phyloP scores from a whole-genome alignment of 306 rosid genomes.

The Hylodesmum podocarpum region DNA sequence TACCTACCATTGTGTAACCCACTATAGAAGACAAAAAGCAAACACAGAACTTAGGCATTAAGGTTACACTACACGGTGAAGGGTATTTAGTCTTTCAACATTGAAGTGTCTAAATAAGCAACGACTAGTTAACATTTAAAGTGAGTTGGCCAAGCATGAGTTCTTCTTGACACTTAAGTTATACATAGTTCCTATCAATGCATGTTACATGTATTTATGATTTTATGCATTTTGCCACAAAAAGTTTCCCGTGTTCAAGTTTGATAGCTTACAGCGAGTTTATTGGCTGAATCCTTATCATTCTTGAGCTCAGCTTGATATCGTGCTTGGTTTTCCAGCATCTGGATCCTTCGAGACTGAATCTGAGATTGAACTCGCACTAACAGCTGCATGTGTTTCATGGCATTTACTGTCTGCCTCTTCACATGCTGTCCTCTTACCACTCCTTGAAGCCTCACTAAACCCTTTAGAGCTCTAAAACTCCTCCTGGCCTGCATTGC shows the following conservation, averaged over 20 bases:
- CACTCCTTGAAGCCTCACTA: conserved; percentile 98
- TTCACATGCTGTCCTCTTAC: conserved; percentile 96
- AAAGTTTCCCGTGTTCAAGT: background rate
- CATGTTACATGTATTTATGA: background rate
- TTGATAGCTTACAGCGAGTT: conserved; percentile 63
- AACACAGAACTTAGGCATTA: background rate
- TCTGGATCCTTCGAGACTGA: conserved; percentile 90
- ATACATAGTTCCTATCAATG: background rate
- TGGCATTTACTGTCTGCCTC: conserved; percentile 91
- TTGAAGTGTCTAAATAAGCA: background rate
- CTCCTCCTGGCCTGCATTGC: conserved; percentile 81
- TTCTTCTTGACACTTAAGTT: conserved; percentile 1
- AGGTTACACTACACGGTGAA: background rate
- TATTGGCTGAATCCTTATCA: conserved; percentile 65
- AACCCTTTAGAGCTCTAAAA: conserved; percentile 89
- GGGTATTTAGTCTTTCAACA: background rate
- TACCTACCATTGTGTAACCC: background rate
- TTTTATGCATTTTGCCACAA: background rate
- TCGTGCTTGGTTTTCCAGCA: conserved; percentile 84
- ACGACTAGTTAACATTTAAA: background rate
- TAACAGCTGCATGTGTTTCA: conserved; percentile 95
- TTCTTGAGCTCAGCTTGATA: conserved; percentile 68
- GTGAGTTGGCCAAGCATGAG: conserved; percentile 8
- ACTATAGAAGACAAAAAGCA: background rate
- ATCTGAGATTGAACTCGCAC: conserved; percentile 96